Percentiles rank a stretch among this genome's conserved stretches.
Conservation (phyloP, 140 eudicot genomes). For the Flaveria floridana region DNA sequence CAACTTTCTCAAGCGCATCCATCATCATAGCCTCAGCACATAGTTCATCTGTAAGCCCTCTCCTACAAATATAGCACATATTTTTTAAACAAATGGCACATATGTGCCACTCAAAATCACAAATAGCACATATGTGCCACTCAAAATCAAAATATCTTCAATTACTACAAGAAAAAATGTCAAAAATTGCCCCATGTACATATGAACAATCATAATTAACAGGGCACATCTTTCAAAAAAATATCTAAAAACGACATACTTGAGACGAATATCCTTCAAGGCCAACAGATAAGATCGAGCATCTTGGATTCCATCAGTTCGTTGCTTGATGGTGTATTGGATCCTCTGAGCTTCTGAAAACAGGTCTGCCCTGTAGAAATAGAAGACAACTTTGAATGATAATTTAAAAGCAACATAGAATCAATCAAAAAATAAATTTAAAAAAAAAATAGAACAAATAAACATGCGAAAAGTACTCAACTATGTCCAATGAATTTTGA, state of each 20-base stretch:
- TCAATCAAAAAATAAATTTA: background rate
- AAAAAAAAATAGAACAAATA: background rate
- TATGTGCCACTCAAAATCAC: background rate
- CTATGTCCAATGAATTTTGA: background rate
- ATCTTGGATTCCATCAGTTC: slow-evolving; percentile 68
- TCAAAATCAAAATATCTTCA: background rate
- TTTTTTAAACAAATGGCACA: background rate
- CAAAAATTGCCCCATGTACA: background rate
- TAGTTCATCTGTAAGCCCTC: slow-evolving; percentile 67
- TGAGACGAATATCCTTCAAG: slow-evolving; percentile 61
- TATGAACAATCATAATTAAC: background rate
- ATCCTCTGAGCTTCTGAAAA: slow-evolving; percentile 71
- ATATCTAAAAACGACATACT: slow-evolving; percentile 34
- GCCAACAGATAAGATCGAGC: slow-evolving; percentile 61
- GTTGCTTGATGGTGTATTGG: slow-evolving; percentile 57
- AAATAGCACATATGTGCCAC: background rate
- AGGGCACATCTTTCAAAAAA: background rate
- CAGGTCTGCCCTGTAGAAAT: slow-evolving; percentile 59
- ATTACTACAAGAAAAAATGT: background rate
- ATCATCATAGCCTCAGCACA: slow-evolving; percentile 82
- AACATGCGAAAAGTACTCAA: background rate
- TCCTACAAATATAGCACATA: slow-evolving; percentile 46
- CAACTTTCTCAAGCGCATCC: slow-evolving; percentile 73
- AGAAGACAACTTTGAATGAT: background rate
- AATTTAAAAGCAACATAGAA: background rate